Evolutionary conservation across 257 asterid genomes (phyloP).

Genomic region (Nicotiana noctiflora): DNA sequence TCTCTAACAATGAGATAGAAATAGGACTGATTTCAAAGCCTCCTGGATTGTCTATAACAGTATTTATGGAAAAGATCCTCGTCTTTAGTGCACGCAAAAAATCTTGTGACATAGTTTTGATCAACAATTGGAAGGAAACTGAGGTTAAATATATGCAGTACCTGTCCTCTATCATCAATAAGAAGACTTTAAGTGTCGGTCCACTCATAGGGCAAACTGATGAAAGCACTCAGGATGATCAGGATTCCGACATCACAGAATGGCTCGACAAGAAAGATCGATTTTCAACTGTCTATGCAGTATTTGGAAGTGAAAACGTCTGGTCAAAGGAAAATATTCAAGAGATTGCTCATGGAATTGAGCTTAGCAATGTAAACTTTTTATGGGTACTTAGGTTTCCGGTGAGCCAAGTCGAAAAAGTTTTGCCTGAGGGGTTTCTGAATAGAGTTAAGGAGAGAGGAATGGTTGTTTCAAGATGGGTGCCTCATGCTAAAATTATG

Average conservation of each 20-base stretch:
- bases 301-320: slow-evolving; percentile 15
- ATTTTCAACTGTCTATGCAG: background rate
- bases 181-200: slow-evolving; percentile 2
- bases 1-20: too few species aligned
- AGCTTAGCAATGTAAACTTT: background rate
- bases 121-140: slow-evolving; percentile 5
- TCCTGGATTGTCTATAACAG: background rate
- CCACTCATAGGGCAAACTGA: background rate
- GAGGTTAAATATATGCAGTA: slow-evolving; percentile 1
- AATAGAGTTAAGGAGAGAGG: slow-evolving; percentile 2
- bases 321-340: background rate
- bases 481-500: slow-evolving; percentile 4
- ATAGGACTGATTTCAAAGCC: too few species aligned
- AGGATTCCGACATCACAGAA: background rate
- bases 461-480: slow-evolving; percentile 9
- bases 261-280: slow-evolving; percentile 9
- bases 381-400: slow-evolving; percentile 12
- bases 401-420: background rate
- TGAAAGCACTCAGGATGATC: background rate
- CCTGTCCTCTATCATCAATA: background rate
- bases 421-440: slow-evolving; percentile 6
- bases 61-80: background rate
- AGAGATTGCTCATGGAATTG: slow-evolving; percentile 12
- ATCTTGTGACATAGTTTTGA: background rate
- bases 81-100: background rate